Base-by-base conservation (phyloP, 257 asterid species). In the Primulina tabacum region DNA sequence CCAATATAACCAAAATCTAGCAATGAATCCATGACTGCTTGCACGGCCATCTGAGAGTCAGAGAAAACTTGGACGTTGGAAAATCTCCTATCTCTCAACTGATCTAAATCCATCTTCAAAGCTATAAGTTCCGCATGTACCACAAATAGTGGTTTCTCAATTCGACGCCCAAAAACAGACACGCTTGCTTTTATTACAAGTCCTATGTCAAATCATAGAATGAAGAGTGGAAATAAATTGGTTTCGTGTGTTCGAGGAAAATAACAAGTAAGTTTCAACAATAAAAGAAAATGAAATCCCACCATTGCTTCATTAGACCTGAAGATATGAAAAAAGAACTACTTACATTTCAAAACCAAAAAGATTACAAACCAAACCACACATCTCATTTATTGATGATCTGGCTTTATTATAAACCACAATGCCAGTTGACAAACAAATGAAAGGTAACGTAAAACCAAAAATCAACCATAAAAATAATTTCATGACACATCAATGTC, bases 221-320 rank as follows among this genome's bases (percentile, higher is more conserved):
- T 50, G 76, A 55, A 33, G 71, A 43, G 29, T 56, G 12, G 2
- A 4, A 53, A 33, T 28, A 26, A 64, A 67, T 50, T 52, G 60
- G 28, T 56, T 28, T 28, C 30, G 30, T 28, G 30, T 24, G 30
- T 40, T 71, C 50, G 59, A 72, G 47, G 61, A 67, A 62, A 77
- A 71, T 79, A 72, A 21, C 10, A 16, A 60, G 78, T 59, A 12
- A 24, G 84, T 72, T 79, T 73, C 60, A 83, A 76, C 87, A 69
- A 62, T 73, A 76, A 62, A 74, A 53, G 92, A 87, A 69, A 81
- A 81, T 0, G 88, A 83, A 82, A 75, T 65, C 11, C 75, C 83
- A 82, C 80, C 86, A 76, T 78, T 74, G 71, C 68, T 78, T 73
- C 65, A 82, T 76, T 67, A 72, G 63, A 76, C 74, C 68, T 75